phyloP scores from a whole-genome alignment of 1,284 basidiomycete species.

The Trichosporon sp. region DNA sequence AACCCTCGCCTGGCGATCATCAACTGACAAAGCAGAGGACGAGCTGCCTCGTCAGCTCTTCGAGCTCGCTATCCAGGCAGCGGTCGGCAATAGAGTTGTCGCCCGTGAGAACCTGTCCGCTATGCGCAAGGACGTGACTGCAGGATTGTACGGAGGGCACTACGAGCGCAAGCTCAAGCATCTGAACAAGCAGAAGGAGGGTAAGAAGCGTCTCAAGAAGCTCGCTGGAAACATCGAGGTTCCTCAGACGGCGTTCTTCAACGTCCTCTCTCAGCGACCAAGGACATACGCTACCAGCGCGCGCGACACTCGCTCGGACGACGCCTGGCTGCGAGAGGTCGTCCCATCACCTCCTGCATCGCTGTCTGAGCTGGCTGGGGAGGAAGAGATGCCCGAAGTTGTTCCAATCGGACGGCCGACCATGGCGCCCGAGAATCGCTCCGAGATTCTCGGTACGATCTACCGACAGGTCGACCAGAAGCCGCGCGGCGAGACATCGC shows the following conservation, averaged over 20 bases:
- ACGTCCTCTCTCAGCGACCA: slow-evolving; percentile 60
- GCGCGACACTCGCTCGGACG: neutral
- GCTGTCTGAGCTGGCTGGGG: neutral
- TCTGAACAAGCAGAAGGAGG: slow-evolving; percentile 85
- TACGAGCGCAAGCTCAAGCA: slow-evolving; percentile 88
- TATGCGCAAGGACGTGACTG: slow-evolving; percentile 87
- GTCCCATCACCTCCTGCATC: neutral
- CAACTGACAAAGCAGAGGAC: slow-evolving; percentile 57
- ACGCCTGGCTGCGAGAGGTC: neutral
- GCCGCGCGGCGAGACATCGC: slow-evolving; percentile 3
- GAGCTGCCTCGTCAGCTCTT: slow-evolving; percentile 90
- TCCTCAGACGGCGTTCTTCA: slow-evolving; percentile 85
- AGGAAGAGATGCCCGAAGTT: neutral
- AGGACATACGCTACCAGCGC: slow-evolving; percentile 25
- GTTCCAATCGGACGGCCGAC: slow-evolving; percentile 3
- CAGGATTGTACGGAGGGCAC: slow-evolving; percentile 89
- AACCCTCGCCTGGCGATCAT: neutral
- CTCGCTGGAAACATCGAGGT: slow-evolving; percentile 74
- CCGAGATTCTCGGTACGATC: slow-evolving; percentile 13
- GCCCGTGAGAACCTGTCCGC: slow-evolving; percentile 83
- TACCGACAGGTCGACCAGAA: slow-evolving; percentile 2
- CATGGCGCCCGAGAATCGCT: slow-evolving; percentile 13
- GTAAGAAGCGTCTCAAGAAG: slow-evolving; percentile 77
- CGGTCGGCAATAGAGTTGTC: slow-evolving; percentile 73
- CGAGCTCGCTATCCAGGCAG: slow-evolving; percentile 81